Percentiles rank a stretch among this genome's conserved stretches.
Conservation (phyloP, 2,329 filamentous ascomycete species). For the Fusarium citri region DNA sequence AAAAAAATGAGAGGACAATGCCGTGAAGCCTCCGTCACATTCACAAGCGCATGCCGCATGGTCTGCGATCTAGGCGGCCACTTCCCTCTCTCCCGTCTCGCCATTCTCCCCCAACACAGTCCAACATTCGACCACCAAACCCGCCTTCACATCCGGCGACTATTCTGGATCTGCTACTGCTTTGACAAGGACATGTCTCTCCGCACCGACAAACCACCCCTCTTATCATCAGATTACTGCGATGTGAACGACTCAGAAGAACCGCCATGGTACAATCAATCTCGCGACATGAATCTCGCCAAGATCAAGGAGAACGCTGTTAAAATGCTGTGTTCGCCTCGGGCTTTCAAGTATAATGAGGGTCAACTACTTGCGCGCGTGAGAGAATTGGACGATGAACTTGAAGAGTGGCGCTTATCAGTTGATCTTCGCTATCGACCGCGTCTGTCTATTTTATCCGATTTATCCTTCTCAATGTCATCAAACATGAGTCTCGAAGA, state of each 20-base stretch:
- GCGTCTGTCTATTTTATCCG: conserved; percentile 25
- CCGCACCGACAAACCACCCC: conserved; percentile 12
- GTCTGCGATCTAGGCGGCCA: conserved; percentile 29
- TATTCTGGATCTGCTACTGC: conserved; percentile 32
- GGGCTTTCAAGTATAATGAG: conserved; percentile 38
- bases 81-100: conserved; percentile 13
- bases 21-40: conserved; percentile 21
- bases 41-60: conserved; percentile 27
- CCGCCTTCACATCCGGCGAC: background rate
- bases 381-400: conserved; percentile 48
- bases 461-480: conserved; percentile 7
- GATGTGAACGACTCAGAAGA: conserved; percentile 27
- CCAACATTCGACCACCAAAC: conserved; percentile 21
- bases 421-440: conserved; percentile 34
- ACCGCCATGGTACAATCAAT: background rate
- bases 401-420: conserved; percentile 49
- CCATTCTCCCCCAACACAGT: conserved; percentile 25
- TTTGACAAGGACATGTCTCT: conserved; percentile 22
- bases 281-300: conserved; percentile 28
- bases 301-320: conserved; percentile 34
- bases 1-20: conserved; percentile 25
- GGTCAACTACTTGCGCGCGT: conserved; percentile 43
- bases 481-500: conserved; percentile 12
- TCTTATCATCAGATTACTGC: conserved; percentile 21
- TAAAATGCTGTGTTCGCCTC: conserved; percentile 16